A percentile compares a stretch with the other conserved stretches of the same genome.
Evolutionary conservation across 2,329 filamentous ascomycete species (phyloP).

Genomic region (Didymella sp.): DNA sequence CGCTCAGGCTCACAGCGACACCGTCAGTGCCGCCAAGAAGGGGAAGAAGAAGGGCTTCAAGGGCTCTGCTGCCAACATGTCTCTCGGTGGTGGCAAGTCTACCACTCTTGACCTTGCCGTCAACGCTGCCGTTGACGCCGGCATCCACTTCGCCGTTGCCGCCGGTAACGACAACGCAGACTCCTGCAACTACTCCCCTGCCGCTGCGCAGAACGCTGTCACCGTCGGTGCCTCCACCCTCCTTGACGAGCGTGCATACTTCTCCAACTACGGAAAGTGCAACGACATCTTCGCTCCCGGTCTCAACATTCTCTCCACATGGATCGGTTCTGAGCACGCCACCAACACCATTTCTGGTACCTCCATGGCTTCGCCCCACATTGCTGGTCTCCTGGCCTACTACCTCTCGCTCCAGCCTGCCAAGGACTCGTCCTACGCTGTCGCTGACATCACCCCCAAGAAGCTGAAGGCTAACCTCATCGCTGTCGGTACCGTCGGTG

Average conservation of each 20-base stretch:
- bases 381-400: constrained; percentile 93
- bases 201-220: constrained; percentile 87
- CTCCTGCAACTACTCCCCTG: constrained; percentile 98
- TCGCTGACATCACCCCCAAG: constrained; percentile 87
- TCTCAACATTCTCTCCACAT: constrained; percentile 95
- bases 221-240: constrained; percentile 96
- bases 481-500: constrained; percentile 77
- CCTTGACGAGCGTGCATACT: constrained; percentile 95
- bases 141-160: constrained; percentile 96
- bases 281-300: constrained; percentile 99
- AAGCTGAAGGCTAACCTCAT: constrained; percentile 92
- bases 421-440: constrained; percentile 87
- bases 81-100: constrained; percentile 96
- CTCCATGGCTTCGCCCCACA: constrained; percentile 72
- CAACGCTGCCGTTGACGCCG: constrained; percentile 88
- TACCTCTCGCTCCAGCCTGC: constrained; percentile 94
- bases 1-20: constrained; percentile 77
- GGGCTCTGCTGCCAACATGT: constrained; percentile 99
- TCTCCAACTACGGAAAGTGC: constrained; percentile 99
- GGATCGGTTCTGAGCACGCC: constrained; percentile 95
- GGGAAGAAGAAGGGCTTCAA: constrained; percentile 97
- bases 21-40: constrained; percentile 78
- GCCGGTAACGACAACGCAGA: constrained; percentile 99
- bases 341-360: constrained; percentile 94
- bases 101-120: constrained; percentile 88